Evolutionary conservation across 257 asterid genomes (phyloP).

Genomic region (Solanum corneliomulleri): DNA sequence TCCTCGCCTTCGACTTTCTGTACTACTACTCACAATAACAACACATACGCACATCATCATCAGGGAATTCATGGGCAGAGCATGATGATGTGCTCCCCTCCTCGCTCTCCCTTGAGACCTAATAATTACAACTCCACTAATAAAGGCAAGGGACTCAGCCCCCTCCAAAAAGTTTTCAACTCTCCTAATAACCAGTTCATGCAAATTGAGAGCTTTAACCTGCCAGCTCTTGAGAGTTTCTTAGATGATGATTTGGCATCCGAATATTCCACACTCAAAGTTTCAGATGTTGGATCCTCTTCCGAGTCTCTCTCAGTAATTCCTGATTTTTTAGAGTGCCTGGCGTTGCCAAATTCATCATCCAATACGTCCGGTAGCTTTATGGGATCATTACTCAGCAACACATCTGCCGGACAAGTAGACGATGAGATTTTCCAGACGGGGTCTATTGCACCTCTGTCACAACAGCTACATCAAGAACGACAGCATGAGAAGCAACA

Average conservation of each 20-base stretch:
- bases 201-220: slow-evolving; percentile 46
- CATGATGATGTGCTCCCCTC: slow-evolving; percentile 39
- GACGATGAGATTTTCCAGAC: neutral
- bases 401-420: neutral
- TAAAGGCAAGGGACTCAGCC: slow-evolving; percentile 62
- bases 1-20: slow-evolving; percentile 19
- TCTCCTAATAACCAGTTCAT: slow-evolving; percentile 55
- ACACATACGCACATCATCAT: slow-evolving; percentile 1
- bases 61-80: slow-evolving; percentile 14
- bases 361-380: neutral
- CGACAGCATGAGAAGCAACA: slow-evolving; percentile 46
- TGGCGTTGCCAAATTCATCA: slow-evolving; percentile 26
- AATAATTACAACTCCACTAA: neutral
- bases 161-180: slow-evolving; percentile 54
- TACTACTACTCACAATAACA: neutral
- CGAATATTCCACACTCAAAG: slow-evolving; percentile 13
- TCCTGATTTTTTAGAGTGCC: slow-evolving; percentile 51
- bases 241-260: slow-evolving; percentile 27
- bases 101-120: slow-evolving; percentile 41
- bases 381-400: neutral
- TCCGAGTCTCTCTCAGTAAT: slow-evolving; percentile 14
- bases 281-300: slow-evolving; percentile 12
- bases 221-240: slow-evolving; percentile 52
- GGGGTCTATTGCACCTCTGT: slow-evolving; percentile 25
- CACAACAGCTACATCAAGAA: slow-evolving; percentile 56